Evolutionary conservation across 257 asterid genomes (phyloP).

Genomic region (Petunia secreta): DNA sequence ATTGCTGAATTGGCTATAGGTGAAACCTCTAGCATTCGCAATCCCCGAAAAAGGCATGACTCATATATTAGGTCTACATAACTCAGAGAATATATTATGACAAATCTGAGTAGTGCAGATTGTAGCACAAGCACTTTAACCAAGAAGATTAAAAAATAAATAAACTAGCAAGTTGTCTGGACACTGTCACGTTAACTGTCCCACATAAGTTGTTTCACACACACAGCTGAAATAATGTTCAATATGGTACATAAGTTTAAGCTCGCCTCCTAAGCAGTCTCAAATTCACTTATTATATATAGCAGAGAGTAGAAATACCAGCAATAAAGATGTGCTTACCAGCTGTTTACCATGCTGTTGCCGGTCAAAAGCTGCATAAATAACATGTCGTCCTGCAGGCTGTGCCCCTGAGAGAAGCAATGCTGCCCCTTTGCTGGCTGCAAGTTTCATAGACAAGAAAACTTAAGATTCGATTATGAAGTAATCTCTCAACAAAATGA

Average conservation of each 20-base stretch:
- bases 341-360: conserved; percentile 84
- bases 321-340: conserved; percentile 50
- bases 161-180: no score
- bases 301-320: neutral
- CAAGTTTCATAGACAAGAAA: neutral
- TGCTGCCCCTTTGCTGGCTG: conserved; percentile 84
- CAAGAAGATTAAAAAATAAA: no score
- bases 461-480: no score
- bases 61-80: no score
- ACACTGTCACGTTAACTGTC: no score
- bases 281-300: conserved; percentile 23
- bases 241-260: conserved; percentile 1
- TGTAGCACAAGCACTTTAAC: conserved; percentile 7
- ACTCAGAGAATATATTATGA: no score
- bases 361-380: conserved; percentile 79
- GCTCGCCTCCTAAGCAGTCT: neutral
- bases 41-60: no score
- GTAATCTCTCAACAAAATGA: neutral
- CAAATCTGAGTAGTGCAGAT: neutral
- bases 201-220: no score
- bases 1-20: no score
- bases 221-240: no score
- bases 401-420: conserved; percentile 63
- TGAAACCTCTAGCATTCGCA: no score
- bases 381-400: conserved; percentile 71